A percentile compares a stretch with the other conserved stretches of the same genome.
Conservation (phyloP, 1,284 basidiomycete species). For the Hemileia vastatrix region DNA sequence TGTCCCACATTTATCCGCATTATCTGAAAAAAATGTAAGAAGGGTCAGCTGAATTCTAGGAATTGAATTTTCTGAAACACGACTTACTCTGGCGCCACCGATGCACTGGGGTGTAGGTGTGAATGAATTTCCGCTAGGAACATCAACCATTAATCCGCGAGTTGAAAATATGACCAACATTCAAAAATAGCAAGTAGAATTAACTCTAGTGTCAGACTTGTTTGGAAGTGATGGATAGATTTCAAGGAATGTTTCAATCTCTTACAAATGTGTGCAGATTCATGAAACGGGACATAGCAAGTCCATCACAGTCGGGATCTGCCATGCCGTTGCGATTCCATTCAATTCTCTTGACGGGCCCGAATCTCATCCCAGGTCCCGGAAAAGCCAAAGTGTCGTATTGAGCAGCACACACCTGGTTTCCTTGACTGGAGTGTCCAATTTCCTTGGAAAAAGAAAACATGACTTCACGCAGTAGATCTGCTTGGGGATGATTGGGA, state of each 20-base stretch:
- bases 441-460: constrained; percentile 20
- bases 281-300: neutral
- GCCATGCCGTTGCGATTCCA: constrained; percentile 20
- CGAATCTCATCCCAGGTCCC: constrained; percentile 2
- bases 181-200: neutral
- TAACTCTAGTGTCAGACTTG: neutral
- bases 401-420: constrained; percentile 8
- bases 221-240: neutral
- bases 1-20: constrained; percentile 7
- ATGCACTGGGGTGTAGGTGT: constrained; percentile 16
- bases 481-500: constrained; percentile 11
- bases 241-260: neutral
- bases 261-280: neutral
- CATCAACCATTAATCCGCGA: no score
- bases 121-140: constrained; percentile 9
- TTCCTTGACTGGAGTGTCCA: constrained; percentile 10
- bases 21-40: constrained; percentile 1
- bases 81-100: constrained; percentile 12
- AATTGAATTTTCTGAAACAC: neutral
- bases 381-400: constrained; percentile 20
- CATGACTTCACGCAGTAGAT: constrained; percentile 9
- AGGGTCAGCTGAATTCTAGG: neutral
- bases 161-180: neutral
- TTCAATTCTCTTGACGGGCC: constrained; percentile 9
- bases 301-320: neutral